Conservation (phyloP, 352 stramenopile genomes). For the Phytopythium litorale region DNA sequence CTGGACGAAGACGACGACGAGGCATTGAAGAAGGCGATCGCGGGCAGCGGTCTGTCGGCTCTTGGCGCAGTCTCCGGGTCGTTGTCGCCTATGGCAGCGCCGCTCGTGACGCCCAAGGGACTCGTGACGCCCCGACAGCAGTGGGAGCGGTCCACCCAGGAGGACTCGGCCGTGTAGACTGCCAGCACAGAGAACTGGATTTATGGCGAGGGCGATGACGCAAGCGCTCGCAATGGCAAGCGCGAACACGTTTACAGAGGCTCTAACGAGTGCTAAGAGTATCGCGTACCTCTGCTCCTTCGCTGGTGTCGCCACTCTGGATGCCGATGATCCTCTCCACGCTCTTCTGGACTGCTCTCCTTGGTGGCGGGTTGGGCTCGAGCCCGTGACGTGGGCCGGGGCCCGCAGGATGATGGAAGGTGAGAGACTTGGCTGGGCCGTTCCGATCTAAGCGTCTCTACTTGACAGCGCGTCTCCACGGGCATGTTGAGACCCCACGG, state of each 20-base stretch:
- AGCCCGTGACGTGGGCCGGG: too few species aligned
- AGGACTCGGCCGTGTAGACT: conserved; percentile 3
- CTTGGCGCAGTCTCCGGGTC: conserved; percentile 19
- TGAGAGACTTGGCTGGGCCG: too few species aligned
- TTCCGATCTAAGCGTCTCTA: too few species aligned
- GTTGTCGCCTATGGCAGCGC: conserved; percentile 29
- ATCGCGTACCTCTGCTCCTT: too few species aligned
- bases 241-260: neutral
- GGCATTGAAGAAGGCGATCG: conserved; percentile 13
- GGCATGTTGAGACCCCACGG: too few species aligned
- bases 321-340: too few species aligned
- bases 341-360: too few species aligned
- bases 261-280: too few species aligned
- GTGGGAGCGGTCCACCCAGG: conserved; percentile 32
- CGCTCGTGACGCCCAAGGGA: conserved; percentile 27
- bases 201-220: neutral
- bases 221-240: neutral
- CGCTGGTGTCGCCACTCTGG: too few species aligned
- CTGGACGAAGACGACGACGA: conserved; percentile 15
- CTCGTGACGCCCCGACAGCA: conserved; percentile 21
- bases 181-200: neutral
- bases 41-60: conserved; percentile 23
- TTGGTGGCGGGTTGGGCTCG: too few species aligned
- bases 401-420: too few species aligned
- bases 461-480: too few species aligned